A percentile compares a stretch with the other conserved stretches of the same genome.
These are phyloP conservation scores for Saccharomyces hybrid DNA, from an alignment of 1,139 yeast species.

Conservation along the genomic window DNA sequence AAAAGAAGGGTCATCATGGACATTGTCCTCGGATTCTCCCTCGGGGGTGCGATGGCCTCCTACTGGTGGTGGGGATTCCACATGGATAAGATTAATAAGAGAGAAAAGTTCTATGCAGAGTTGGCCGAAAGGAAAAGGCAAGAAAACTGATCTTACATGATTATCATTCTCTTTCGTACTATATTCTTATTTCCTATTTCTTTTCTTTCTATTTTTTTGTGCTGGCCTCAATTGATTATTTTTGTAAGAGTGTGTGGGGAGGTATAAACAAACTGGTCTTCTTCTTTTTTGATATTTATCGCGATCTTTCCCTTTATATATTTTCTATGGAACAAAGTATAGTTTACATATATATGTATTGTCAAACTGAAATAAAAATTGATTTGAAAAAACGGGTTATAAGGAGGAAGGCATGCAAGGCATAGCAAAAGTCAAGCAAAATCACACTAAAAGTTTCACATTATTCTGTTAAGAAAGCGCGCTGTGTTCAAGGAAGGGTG, in stretches of 20 bases:
- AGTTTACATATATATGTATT: background rate
- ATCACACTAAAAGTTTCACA: background rate
- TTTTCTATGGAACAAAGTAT: background rate
- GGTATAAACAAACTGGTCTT: background rate
- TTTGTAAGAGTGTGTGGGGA: conserved; percentile 1
- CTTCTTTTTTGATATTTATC: background rate
- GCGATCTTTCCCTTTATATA: background rate
- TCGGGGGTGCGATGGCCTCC: conserved; percentile 49
- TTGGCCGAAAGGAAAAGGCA: conserved; percentile 65
- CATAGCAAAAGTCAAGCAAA: no score
- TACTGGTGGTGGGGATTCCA: conserved; percentile 75
- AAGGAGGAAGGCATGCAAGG: background rate
- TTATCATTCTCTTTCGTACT: background rate
- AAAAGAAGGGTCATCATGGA: conserved; percentile 80
- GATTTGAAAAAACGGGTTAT: background rate
- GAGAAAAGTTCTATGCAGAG: conserved; percentile 82
- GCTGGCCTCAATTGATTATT: conserved; percentile 3
- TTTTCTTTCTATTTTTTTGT: background rate
- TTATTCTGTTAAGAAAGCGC: background rate
- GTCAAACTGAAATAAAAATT: background rate
- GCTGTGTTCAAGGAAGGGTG: no score
- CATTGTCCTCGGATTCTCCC: conserved; percentile 54
- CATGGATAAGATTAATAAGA: conserved; percentile 59
- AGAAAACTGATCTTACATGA: conserved; percentile 13
- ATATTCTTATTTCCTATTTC: background rate